Percentiles rank a stretch among this genome's conserved stretches.
Conservation (phyloP, 2,329 filamentous ascomycete species). For the Xylariaceae sp. region DNA sequence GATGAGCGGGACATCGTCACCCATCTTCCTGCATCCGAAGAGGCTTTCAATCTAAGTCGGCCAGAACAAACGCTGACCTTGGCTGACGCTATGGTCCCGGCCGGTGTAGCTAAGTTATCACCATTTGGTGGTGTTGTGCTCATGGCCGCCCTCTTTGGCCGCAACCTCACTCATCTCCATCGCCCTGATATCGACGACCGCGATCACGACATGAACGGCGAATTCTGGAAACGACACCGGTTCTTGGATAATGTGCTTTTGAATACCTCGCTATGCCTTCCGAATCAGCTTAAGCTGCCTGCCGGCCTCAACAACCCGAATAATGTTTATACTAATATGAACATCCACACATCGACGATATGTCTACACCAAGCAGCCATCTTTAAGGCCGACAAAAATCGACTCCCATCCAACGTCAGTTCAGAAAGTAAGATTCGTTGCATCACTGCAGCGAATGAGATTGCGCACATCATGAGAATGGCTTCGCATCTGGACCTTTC, state of each 20-base stretch:
- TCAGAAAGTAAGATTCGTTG: conserved; percentile 90
- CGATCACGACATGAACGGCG: conserved; percentile 82
- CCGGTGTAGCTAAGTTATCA: conserved; percentile 69
- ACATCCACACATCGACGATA: conserved; percentile 91
- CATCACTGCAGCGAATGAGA: conserved; percentile 88
- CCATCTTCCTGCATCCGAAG: conserved; percentile 76
- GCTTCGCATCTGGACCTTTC: conserved; percentile 85
- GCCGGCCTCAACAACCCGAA: conserved; percentile 71
- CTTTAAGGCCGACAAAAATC: conserved; percentile 90
- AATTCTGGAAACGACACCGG: conserved; percentile 93
- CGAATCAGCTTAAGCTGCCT: conserved; percentile 73
- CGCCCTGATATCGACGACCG: conserved; percentile 75
- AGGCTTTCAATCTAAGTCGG: conserved; percentile 75
- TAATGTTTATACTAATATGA: conserved; percentile 92
- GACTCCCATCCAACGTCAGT: conserved; percentile 68
- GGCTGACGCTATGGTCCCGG: conserved; percentile 61
- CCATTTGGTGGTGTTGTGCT: conserved; percentile 75
- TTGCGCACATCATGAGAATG: conserved; percentile 91
- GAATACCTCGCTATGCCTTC: conserved; percentile 80
- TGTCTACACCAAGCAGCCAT: conserved; percentile 98
- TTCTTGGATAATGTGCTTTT: conserved; percentile 84
- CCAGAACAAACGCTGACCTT: conserved; percentile 68
- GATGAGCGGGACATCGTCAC: conserved; percentile 90
- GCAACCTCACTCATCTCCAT: conserved; percentile 86
- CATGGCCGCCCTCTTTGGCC: conserved; percentile 84